Conservation (phyloP, 2,329 filamentous ascomycete species). For the Periconia sp. region DNA sequence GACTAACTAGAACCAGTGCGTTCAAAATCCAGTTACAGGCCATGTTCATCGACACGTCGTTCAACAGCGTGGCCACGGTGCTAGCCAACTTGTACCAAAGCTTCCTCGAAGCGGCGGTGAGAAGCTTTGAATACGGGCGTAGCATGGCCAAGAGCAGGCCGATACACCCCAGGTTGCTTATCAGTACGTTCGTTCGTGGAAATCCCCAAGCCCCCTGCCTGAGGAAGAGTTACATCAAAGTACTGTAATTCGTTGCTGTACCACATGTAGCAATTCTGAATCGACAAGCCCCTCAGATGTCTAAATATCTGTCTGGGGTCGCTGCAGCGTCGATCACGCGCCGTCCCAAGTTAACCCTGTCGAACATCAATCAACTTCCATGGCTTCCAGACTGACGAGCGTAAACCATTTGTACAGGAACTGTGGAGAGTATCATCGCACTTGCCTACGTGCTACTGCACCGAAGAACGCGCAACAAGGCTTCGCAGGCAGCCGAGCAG, state of each 20-base stretch:
- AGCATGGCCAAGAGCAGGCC: constrained; percentile 61
- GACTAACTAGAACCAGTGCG: constrained; percentile 44
- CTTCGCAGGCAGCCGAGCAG: constrained; percentile 51
- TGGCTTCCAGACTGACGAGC: background rate
- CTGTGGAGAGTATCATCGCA: constrained; percentile 66
- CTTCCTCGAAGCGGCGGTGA: constrained; percentile 77
- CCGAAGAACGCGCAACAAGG: constrained; percentile 48
- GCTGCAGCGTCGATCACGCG: constrained; percentile 23
- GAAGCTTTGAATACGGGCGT: constrained; percentile 63
- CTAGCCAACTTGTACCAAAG: constrained; percentile 73
- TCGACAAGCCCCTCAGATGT: constrained; percentile 16
- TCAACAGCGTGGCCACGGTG: constrained; percentile 72
- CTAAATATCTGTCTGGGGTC: constrained; percentile 8
- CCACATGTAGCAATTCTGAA: constrained; percentile 15
- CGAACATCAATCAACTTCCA: constrained; percentile 7
- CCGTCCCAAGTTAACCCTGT: constrained; percentile 11
- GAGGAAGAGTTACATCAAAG: too few relatives aligned
- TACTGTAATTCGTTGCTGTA: background rate
- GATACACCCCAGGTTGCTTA: constrained; percentile 63
- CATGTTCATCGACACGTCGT: constrained; percentile 78
- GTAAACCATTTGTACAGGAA: constrained; percentile 48
- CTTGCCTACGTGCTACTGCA: constrained; percentile 67
- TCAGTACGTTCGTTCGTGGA: constrained; percentile 48
- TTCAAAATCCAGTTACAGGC: constrained; percentile 85
- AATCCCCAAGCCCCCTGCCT: constrained; percentile 1